These are phyloP conservation scores for Sanghuangporus weigelae DNA, from an alignment of 1,284 basidiomycete genomes.

Conservation along the genomic window DNA sequence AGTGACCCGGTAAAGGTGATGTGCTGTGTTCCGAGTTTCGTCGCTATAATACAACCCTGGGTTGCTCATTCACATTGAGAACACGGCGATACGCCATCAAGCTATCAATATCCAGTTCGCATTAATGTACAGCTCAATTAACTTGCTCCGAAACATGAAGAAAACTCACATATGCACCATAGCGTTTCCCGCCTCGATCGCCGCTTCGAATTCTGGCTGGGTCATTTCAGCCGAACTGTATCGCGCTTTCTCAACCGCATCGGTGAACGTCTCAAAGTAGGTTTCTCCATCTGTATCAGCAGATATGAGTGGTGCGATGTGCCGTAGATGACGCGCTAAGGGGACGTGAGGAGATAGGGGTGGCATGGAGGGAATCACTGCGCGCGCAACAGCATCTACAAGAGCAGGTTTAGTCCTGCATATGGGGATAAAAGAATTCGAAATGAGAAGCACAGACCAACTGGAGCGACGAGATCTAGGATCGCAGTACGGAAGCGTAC, in stretches of 20 bases:
- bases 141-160: background rate
- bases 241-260: slow-evolving; percentile 70
- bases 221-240: slow-evolving; percentile 59
- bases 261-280: slow-evolving; percentile 64
- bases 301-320: slow-evolving; percentile 57
- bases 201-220: slow-evolving; percentile 64
- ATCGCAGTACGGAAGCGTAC: slow-evolving; percentile 59
- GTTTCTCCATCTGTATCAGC: slow-evolving; percentile 2
- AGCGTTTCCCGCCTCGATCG: slow-evolving; percentile 57
- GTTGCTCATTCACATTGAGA: background rate
- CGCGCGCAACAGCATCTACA: slow-evolving; percentile 57
- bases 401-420: background rate
- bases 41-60: background rate
- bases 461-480: slow-evolving; percentile 57
- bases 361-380: slow-evolving; percentile 60
- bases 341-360: slow-evolving; percentile 56
- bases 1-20: no score
- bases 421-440: background rate
- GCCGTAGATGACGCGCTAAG: slow-evolving; percentile 70
- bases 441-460: slow-evolving; percentile 42
- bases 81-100: background rate
- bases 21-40: no score
- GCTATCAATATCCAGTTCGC: background rate
- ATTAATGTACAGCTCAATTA: background rate
- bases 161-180: slow-evolving; percentile 49